Base-by-base conservation (phyloP, 345 rosid genomes). In the Ailanthus altissimus region DNA sequence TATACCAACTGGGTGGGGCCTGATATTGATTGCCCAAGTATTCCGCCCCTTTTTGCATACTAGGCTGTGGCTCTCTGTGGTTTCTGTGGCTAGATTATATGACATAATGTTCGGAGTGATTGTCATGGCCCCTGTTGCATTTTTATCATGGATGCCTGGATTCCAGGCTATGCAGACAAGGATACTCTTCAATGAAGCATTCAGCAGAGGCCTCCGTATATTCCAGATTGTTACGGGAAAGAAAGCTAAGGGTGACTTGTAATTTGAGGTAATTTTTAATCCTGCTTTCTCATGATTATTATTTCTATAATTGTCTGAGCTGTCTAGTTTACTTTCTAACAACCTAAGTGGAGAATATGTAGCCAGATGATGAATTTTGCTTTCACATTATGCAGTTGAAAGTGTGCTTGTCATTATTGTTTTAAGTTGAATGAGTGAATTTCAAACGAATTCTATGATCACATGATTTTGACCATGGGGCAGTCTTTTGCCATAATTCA, bases 81-180 rank as follows among this genome's bases (percentile, higher is more conserved):
- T 92, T 70, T 89, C 98, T 53, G 86, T 94, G 66, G 96, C 97
- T 78, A 89, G 98, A 75, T 79, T 94, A 23, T 94, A 92, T 63
- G 98, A 94, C 67, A 75, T 92, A 69, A 82, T 85, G 86, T 88
- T 92, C 74, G 98, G 97, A 57, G 88, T 94, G 78, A 89, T 92
- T 71, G 91, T 90, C 67, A 84, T 94, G 97, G 81, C 81, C 65
- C 98, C 98, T 26, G 89, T 94, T 75, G 98, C 98, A 28, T 85
- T 94, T 73, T 82, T 94, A 51, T 92, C 98, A 47, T 94, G 98
- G 98, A 77, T 94, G 87, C 97, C 98, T 75, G 98, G 98, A 75
- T 89, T 92, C 81, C 97, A 94, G 85, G 83, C 92, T 62, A 94
- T 94, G 98, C 97, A 94, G 83, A 92, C 98, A 0, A 84, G 97